Evolutionary conservation across 2,329 filamentous ascomycete species (phyloP).

Genomic region (Juglanconis sp.): DNA sequence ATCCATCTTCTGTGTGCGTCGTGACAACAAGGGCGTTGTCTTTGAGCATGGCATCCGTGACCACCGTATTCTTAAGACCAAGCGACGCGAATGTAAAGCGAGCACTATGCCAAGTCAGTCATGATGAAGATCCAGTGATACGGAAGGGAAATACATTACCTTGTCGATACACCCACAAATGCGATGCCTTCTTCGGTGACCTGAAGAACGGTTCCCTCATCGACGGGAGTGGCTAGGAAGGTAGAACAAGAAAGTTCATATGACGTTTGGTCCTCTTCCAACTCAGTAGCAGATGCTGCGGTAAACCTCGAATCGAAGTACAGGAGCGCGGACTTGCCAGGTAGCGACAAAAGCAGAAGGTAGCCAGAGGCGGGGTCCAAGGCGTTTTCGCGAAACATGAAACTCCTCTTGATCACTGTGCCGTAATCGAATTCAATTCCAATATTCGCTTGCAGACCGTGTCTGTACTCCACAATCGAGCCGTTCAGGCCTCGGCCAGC

Average conservation of each 20-base stretch:
- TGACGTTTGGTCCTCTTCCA: conserved; percentile 36
- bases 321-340: conserved; percentile 46
- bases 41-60: conserved; percentile 41
- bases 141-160: conserved; percentile 29
- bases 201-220: conserved; percentile 44
- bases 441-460: conserved; percentile 67
- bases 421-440: conserved; percentile 53
- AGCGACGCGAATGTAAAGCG: conserved; percentile 19
- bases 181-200: conserved; percentile 49
- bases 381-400: conserved; percentile 42
- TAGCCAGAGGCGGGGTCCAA: conserved; percentile 27
- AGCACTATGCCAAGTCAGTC: conserved; percentile 2
- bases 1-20: conserved; percentile 33
- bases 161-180: conserved; percentile 33
- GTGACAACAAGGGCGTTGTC: conserved; percentile 41
- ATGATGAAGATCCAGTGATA: neutral
- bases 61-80: conserved; percentile 24
- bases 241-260: conserved; percentile 55
- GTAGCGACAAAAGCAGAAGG: conserved; percentile 46
- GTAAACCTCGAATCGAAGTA: conserved; percentile 48
- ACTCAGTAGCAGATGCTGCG: conserved; percentile 27
- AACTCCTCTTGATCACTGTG: conserved; percentile 48
- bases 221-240: conserved; percentile 39
- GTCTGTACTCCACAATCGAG: conserved; percentile 64
- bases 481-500: conserved; percentile 62